A percentile compares a stretch with the other conserved stretches of the same genome.
These are phyloP conservation scores for Botrytis galanthina DNA, from an alignment of 2,329 filamentous ascomycete genomes.

Conservation along the genomic window DNA sequence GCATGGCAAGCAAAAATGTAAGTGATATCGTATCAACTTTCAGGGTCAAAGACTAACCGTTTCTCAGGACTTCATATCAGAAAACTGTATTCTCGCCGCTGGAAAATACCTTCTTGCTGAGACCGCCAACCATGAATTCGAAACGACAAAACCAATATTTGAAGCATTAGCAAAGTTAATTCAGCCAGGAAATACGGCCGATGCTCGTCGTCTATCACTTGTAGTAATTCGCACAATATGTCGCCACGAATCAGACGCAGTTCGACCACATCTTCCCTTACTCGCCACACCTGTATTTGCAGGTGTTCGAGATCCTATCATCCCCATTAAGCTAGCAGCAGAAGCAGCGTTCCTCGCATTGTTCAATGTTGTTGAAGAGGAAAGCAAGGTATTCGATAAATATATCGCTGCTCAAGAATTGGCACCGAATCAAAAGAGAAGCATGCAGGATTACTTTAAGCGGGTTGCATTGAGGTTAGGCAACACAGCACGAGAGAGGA, in stretches of 20 bases:
- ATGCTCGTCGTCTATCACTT: slow-evolving; percentile 81
- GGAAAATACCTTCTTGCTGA: slow-evolving; percentile 83
- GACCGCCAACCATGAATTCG: slow-evolving; percentile 65
- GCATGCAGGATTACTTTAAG: slow-evolving; percentile 97
- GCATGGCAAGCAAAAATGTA: slow-evolving; percentile 74
- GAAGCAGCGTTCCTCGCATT: slow-evolving; percentile 91
- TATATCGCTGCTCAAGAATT: slow-evolving; percentile 74
- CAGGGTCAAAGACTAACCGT: slow-evolving; percentile 27
- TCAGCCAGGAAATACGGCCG: slow-evolving; percentile 72
- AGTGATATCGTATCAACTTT: slow-evolving; percentile 40
- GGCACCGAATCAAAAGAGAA: slow-evolving; percentile 72
- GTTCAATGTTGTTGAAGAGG: slow-evolving; percentile 86
- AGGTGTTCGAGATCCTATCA: slow-evolving; percentile 84
- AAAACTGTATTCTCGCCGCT: slow-evolving; percentile 84
- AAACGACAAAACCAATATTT: slow-evolving; percentile 76
- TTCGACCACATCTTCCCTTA: slow-evolving; percentile 75
- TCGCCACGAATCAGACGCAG: slow-evolving; percentile 73
- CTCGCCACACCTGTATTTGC: slow-evolving; percentile 85
- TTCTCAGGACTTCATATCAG: slow-evolving; percentile 71
- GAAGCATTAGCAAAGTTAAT: slow-evolving; percentile 73
- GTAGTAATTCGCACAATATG: slow-evolving; percentile 85
- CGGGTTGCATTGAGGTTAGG: slow-evolving; percentile 81
- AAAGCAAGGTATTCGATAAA: slow-evolving; percentile 83
- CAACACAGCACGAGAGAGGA: slow-evolving; percentile 82
- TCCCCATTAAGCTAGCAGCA: slow-evolving; percentile 91